phyloP scores from a whole-genome alignment of 2,329 filamentous ascomycete genomes.

The Bertia moriformis region DNA sequence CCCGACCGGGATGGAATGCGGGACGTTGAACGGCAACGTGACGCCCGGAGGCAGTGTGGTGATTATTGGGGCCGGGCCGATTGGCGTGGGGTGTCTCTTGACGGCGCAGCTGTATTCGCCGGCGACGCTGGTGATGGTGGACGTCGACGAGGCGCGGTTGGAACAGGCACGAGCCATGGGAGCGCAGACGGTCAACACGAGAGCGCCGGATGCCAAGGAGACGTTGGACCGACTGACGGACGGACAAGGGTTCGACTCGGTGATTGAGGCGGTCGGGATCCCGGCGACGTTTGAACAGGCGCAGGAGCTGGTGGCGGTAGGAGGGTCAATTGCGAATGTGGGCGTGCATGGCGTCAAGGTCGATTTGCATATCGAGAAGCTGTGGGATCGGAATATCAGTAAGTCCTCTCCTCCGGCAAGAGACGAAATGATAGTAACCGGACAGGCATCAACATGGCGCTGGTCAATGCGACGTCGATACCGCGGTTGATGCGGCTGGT shows the following conservation, averaged over 20 bases:
- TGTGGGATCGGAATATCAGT: conserved; percentile 40
- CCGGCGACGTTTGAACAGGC: conserved; percentile 35
- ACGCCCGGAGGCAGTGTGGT: conserved; percentile 34
- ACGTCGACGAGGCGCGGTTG: conserved; percentile 30
- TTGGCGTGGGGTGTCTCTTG: conserved; percentile 38
- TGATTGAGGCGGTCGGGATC: conserved; percentile 42
- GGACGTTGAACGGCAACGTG: conserved; percentile 33
- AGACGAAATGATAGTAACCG: no score
- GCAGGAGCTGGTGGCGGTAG: conserved; percentile 34
- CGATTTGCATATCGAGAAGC: conserved; percentile 31
- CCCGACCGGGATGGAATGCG: conserved; percentile 39
- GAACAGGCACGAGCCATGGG: conserved; percentile 29
- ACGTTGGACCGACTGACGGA: conserved; percentile 21
- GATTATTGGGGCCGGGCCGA: conserved; percentile 37
- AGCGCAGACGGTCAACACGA: conserved; percentile 26
- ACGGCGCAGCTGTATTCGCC: conserved; percentile 39
- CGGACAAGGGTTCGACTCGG: conserved; percentile 31
- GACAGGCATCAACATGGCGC: background rate
- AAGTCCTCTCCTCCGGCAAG: conserved; percentile 8
- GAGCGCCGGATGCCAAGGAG: conserved; percentile 16
- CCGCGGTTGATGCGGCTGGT: background rate
- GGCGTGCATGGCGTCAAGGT: conserved; percentile 41
- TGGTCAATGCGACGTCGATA: background rate
- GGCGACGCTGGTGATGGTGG: conserved; percentile 31
- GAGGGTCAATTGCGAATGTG: conserved; percentile 39